Evolutionary conservation across 2,329 filamentous ascomycete genomes (phyloP).

Genomic region (Trichophyton simii): DNA sequence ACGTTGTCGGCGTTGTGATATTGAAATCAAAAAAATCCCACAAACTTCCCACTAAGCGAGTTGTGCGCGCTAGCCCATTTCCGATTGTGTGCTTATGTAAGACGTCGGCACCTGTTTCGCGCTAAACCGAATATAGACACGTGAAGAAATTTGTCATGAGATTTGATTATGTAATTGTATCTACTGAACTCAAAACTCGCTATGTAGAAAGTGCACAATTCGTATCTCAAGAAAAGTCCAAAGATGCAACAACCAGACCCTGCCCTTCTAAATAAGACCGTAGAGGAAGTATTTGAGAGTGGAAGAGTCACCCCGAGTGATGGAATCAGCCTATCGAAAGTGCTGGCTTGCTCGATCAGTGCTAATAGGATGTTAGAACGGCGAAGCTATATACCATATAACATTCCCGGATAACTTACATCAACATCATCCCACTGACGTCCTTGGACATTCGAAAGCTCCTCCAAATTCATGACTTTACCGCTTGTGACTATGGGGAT

Average conservation of each 20-base stretch:
- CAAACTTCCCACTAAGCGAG: conserved; percentile 36
- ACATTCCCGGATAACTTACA: conserved; percentile 10
- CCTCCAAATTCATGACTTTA: conserved; percentile 69
- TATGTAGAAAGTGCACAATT: not conserved
- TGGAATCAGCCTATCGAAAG: not conserved
- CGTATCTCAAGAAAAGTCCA: not conserved
- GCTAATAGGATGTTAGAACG: conserved; percentile 1
- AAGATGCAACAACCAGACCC: not conserved
- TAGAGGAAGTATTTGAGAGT: not conserved
- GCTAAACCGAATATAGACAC: not conserved
- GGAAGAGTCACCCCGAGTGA: not conserved
- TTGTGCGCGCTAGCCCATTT: conserved; percentile 12
- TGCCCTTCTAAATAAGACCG: not conserved
- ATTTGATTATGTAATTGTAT: conserved; percentile 1
- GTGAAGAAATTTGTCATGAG: not conserved
- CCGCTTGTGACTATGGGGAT: conserved; percentile 57
- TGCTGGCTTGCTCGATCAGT: conserved; percentile 3
- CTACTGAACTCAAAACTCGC: not conserved
- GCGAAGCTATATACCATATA: not conserved
- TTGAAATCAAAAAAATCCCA: conserved; percentile 30
- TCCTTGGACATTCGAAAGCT: conserved; percentile 70
- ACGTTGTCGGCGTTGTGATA: conserved; percentile 24
- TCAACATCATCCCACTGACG: conserved; percentile 63
- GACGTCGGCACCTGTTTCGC: not conserved
- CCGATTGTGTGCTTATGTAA: conserved; percentile 10